Base-by-base conservation (phyloP, 768 basidiomycete species). In the Collybia sordida region DNA sequence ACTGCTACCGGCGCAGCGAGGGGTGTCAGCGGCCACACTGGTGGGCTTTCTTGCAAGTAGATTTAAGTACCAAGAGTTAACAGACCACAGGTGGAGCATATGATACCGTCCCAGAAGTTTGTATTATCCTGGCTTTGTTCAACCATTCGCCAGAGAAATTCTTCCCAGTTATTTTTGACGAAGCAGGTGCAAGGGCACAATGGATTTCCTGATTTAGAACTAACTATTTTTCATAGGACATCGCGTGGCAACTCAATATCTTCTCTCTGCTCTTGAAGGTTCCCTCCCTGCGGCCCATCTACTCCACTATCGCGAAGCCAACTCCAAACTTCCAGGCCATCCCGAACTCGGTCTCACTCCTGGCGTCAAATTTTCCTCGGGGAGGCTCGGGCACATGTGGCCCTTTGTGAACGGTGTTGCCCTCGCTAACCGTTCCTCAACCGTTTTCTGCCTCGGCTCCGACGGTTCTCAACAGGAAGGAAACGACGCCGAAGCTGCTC, bases 381-480 rank as follows among this genome's bases (percentile, higher is more conserved):
- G 92, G n/a, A 87, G 92, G 63, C 80, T 94, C 17, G 92, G 92
- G 1, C 92, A 94, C 68, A 83, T 93, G 79, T 94, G 91, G 91
- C 85, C 91, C 0, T 67, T 89, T 54, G 87, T 93, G 46, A 93
- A 93, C 63, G 91, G 92, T 59, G 76, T 94, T 42, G 84, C 92
- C 6, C 66, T 94, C 43, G 90, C 90, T 27, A 82, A 93, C 70
- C 76, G 78, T 25, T 82, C 82, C 59, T 89, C 90, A 70, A 80
- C 79, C 41, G 73, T 92, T 9, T 93, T 93, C 69, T 84, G 85
- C 63, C 78, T 94, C 18, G 92, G 92, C 3, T 93, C 92, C 0
- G 92, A 93, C 62, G 92, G 92, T 7, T 92, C 90, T 3, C 90
- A 93, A 63, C 92, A 94, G 65, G 92, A 93, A 64, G 92, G 92